phyloP scores from a whole-genome alignment of 345 rosid species.

The Eucalyptus viminalis region DNA sequence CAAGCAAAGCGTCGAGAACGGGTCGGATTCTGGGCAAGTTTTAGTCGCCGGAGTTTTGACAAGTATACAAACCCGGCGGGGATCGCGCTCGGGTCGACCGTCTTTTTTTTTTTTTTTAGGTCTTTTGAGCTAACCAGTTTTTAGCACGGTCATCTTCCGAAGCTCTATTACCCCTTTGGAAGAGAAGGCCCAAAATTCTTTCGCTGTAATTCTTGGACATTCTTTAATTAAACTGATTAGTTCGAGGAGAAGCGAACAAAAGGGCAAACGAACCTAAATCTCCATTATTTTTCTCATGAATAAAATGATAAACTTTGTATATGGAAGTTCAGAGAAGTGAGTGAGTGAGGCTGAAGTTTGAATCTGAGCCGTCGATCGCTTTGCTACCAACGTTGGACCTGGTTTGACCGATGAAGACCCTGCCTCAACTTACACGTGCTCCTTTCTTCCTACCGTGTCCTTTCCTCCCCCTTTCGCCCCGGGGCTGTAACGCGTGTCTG shows the following conservation, averaged over 20 bases:
- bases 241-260: background rate
- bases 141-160: background rate
- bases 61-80: background rate
- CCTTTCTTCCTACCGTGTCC: background rate
- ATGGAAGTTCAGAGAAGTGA: background rate
- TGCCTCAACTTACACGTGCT: background rate
- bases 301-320: background rate
- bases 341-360: background rate
- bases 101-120: background rate
- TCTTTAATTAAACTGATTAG: background rate
- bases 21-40: constrained; percentile 1
- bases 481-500: background rate
- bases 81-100: background rate
- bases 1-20: background rate
- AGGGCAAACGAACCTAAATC: background rate
- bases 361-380: background rate
- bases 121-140: background rate
- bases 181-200: background rate
- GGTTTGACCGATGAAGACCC: background rate
- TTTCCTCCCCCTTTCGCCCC: background rate
- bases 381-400: background rate
- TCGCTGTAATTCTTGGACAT: background rate
- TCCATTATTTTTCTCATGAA: background rate
- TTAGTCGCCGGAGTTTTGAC: background rate
- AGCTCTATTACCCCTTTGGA: background rate